Percentiles rank a stretch among this genome's conserved stretches.
phyloP scores from a whole-genome alignment of 441 rosid species.

The Daphne laureola region DNA sequence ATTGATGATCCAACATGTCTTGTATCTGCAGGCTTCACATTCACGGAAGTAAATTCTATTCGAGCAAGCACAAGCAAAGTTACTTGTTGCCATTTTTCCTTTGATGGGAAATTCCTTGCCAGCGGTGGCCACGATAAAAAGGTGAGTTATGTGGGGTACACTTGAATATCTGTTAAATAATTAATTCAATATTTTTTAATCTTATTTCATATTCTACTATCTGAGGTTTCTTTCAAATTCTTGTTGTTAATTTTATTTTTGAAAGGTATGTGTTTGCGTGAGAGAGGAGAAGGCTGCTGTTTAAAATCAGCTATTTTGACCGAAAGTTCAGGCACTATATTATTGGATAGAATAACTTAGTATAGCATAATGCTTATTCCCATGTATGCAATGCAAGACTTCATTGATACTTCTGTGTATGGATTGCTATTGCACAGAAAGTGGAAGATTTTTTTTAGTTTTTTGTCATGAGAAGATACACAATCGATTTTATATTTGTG shows the following conservation, averaged over 20 bases:
- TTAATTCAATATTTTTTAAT: slow-evolving; percentile 2
- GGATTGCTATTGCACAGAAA: no score
- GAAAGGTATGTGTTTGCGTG: neutral
- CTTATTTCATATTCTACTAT: neutral
- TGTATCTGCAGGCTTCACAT: slow-evolving; percentile 31
- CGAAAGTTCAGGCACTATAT: no score
- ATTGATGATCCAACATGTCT: no score
- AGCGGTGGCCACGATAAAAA: slow-evolving; percentile 64
- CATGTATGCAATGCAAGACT: slow-evolving; percentile 5
- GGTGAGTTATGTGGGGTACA: slow-evolving; percentile 20
- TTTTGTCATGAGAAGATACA: neutral
- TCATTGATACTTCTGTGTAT: neutral
- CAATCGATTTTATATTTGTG: slow-evolving; percentile 12
- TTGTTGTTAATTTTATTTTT: neutral
- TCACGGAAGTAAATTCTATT: slow-evolving; percentile 39
- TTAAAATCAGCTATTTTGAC: no score
- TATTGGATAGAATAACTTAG: no score
- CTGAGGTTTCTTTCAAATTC: neutral
- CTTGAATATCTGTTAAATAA: neutral
- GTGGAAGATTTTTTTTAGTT: neutral
- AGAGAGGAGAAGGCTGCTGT: neutral
- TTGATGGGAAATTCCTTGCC: slow-evolving; percentile 67
- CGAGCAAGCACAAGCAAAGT: slow-evolving; percentile 35
- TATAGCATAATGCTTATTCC: neutral
- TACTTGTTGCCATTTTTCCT: slow-evolving; percentile 68